These are phyloP conservation scores for Fusarium continuum DNA, from an alignment of 2,329 filamentous ascomycete species.

Conservation along the genomic window DNA sequence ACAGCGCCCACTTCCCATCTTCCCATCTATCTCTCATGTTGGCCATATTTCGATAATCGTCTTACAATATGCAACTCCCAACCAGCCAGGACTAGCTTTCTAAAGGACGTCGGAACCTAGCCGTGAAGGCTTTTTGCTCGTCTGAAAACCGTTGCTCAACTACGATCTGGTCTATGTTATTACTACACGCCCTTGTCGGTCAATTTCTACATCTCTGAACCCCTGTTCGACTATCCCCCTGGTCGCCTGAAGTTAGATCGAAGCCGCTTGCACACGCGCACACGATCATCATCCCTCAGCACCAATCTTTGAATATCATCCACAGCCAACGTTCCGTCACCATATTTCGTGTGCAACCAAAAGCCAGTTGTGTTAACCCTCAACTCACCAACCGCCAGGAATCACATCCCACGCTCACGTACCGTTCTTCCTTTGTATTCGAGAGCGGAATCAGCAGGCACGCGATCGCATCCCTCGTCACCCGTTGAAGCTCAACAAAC, in stretches of 20 bases:
- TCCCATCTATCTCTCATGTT: not conserved
- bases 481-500: constrained; percentile 23
- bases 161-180: constrained; percentile 1
- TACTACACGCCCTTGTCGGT: constrained; percentile 11
- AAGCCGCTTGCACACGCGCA: constrained; percentile 29
- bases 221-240: constrained; percentile 27
- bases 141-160: constrained; percentile 14
- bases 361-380: constrained; percentile 13
- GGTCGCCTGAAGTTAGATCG: constrained; percentile 33
- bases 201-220: constrained; percentile 15
- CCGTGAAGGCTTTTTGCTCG: constrained; percentile 3
- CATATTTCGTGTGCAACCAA: constrained; percentile 24
- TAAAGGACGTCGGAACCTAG: constrained; percentile 7
- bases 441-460: constrained; percentile 33
- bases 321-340: constrained; percentile 17
- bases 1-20: not conserved
- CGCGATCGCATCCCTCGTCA: constrained; percentile 40
- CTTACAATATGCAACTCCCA: not conserved
- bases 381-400: constrained; percentile 20
- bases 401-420: constrained; percentile 37
- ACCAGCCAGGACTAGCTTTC: not conserved
- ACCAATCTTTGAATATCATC: constrained; percentile 21
- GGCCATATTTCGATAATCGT: not conserved
- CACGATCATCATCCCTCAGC: constrained; percentile 33
- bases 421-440: constrained; percentile 6